Conservation (phyloP, 805 yeast species). For the Yamadazyma ubonensis region DNA sequence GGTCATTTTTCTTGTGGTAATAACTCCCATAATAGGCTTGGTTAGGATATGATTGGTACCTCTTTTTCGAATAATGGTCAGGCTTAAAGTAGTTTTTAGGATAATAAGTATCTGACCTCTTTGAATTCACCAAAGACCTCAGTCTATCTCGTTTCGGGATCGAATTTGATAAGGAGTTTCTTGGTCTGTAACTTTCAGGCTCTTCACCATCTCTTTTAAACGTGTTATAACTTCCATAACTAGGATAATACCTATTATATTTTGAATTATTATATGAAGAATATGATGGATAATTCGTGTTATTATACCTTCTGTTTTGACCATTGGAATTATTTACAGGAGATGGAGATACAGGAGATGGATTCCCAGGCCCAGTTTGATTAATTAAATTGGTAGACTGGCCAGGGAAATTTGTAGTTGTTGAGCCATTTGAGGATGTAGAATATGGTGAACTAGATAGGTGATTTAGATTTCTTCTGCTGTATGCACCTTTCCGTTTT, state of each 20-base stretch:
- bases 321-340: constrained; percentile 1
- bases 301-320: not conserved
- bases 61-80: constrained; percentile 17
- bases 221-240: constrained; percentile 22
- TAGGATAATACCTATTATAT: constrained; percentile 20
- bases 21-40: constrained; percentile 1
- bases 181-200: constrained; percentile 4
- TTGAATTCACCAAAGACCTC: constrained; percentile 21
- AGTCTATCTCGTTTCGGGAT: constrained; percentile 17
- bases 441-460: too few relatives aligned
- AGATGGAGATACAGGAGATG: constrained; percentile 1
- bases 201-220: constrained; percentile 14
- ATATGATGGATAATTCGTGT: constrained; percentile 6
- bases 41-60: constrained; percentile 2
- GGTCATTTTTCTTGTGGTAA: constrained; percentile 1
- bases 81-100: constrained; percentile 21
- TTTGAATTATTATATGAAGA: constrained; percentile 13
- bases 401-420: not conserved
- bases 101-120: constrained; percentile 29
- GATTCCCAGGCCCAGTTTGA: not conserved
- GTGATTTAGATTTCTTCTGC: constrained; percentile 1
- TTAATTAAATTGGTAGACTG: not conserved
- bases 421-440: too few relatives aligned
- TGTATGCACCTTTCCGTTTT: constrained; percentile 13
- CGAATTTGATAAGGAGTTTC: constrained; percentile 26